Percentiles rank a stretch among this genome's conserved stretches.
phyloP scores from a whole-genome alignment of 2,329 filamentous ascomycete genomes.

The Colletotrichum tamarilloi region DNA sequence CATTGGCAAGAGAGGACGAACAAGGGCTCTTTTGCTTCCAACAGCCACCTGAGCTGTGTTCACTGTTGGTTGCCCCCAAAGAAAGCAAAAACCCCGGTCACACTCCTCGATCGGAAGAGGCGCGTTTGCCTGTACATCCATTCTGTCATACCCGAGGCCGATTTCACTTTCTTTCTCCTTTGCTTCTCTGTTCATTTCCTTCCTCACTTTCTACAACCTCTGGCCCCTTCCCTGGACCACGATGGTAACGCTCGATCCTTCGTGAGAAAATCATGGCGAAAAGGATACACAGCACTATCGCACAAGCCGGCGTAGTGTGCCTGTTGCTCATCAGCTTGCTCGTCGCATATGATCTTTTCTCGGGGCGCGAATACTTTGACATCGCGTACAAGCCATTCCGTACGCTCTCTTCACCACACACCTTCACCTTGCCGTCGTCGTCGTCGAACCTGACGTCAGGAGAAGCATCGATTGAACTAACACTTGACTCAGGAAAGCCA shows the following conservation, averaged over 20 bases:
- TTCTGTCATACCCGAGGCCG: neutral
- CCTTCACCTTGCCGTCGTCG: neutral
- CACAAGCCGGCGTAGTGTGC: neutral
- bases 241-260: neutral
- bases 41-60: neutral
- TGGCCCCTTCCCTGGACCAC: neutral
- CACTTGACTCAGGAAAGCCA: neutral
- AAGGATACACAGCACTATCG: neutral
- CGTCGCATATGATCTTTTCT: constrained; percentile 18
- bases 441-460: neutral
- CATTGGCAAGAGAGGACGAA: neutral
- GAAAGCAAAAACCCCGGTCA: neutral
- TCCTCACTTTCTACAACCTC: neutral
- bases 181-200: neutral
- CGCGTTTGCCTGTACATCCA: neutral
- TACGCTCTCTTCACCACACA: neutral
- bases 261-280: neutral
- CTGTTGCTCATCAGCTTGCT: constrained; percentile 1
- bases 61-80: neutral
- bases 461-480: neutral
- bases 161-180: neutral
- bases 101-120: neutral
- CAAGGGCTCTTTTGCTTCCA: constrained; percentile 1
- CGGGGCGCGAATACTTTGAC: constrained; percentile 12
- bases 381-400: constrained; percentile 17